Base-by-base conservation (phyloP, 2,329 filamentous ascomycete species). In the Epicoccum sorghinum region DNA sequence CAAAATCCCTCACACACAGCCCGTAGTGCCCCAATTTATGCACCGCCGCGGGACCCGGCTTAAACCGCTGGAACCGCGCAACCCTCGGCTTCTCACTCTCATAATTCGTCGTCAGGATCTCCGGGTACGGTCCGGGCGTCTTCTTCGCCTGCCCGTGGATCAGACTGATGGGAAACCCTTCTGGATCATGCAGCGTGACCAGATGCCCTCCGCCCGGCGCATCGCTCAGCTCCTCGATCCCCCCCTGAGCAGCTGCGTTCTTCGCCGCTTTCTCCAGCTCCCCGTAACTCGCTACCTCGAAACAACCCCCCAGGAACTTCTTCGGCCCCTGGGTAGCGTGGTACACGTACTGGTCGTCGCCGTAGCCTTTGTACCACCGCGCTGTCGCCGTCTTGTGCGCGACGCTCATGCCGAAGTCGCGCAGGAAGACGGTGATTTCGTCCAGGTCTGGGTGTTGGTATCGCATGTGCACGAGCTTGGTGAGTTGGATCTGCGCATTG, bases 341-440 rank as follows among this genome's bases (percentile, higher is more conserved):
- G 39, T 87, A 78, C 2, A 86, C 75, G 66, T 84, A 87, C 10
- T 84, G 83, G 60, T 87, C 84, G 6, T 72, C 73, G 12, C 86
- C 84, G 64, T 86, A 87, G 14, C 86, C 86, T 36, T 83, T 80
- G 69, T 81, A 86, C 75, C 83, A 88, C 29, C 83, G 81, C 53
- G 66, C 62, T 1, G 57, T 63, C 0, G 68, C 65, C 0, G 61
- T 59, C 44, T 72, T 71, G 25, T 72, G 60, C 5, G 66, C 70
- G 7, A 74, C 65, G 18, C 48, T 68, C 70, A 75, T 72, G 30
- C 72, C 72, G 45, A 74, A 74, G 55, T 75, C 70, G 29, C 62
- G 55, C 2, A 77, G 68, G 64, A 78, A 83, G 3, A 67, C 76
- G 4, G 78, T 81, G 39, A 82, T 82, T 51, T 75, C 68, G 22